Conservation (phyloP, 2,329 filamentous ascomycete species). For the Ambrosiella beaveri region DNA sequence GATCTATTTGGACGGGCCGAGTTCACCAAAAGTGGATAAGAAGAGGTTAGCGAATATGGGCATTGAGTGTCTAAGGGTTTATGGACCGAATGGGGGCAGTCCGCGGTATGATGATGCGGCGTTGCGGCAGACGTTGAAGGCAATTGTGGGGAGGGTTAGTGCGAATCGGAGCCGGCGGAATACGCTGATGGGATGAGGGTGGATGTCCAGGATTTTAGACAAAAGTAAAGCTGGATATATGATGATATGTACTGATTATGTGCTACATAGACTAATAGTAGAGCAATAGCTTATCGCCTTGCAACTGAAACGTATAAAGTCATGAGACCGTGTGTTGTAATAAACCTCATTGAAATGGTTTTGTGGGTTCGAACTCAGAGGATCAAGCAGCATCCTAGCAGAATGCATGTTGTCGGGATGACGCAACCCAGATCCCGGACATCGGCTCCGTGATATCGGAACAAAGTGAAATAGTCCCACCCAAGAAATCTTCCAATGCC, state of each 20-base stretch:
- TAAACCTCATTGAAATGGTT: too few species aligned
- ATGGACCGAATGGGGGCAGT: constrained; percentile 44
- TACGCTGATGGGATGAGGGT: constrained; percentile 18
- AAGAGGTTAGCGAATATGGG: constrained; percentile 46
- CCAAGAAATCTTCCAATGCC: neutral
- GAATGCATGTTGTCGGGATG: too few species aligned
- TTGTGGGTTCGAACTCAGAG: too few species aligned
- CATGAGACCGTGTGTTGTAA: too few species aligned
- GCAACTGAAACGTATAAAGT: too few species aligned
- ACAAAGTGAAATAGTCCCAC: neutral
- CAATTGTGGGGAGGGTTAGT: constrained; percentile 47
- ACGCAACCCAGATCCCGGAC: too few species aligned
- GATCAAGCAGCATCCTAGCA: too few species aligned
- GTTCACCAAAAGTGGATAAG: constrained; percentile 53
- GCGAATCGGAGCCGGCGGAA: constrained; percentile 27
- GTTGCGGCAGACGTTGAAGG: constrained; percentile 57
- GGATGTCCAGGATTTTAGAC: neutral
- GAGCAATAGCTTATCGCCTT: too few species aligned
- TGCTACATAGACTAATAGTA: too few species aligned
- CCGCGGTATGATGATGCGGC: constrained; percentile 60
- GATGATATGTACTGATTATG: too few species aligned
- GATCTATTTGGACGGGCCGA: constrained; percentile 57
- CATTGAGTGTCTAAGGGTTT: constrained; percentile 61
- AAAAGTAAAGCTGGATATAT: too few species aligned
- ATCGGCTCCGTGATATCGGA: too few species aligned